phyloP scores from a whole-genome alignment of 495 filamentous ascomycete species.

The Aspergillus campestris region DNA sequence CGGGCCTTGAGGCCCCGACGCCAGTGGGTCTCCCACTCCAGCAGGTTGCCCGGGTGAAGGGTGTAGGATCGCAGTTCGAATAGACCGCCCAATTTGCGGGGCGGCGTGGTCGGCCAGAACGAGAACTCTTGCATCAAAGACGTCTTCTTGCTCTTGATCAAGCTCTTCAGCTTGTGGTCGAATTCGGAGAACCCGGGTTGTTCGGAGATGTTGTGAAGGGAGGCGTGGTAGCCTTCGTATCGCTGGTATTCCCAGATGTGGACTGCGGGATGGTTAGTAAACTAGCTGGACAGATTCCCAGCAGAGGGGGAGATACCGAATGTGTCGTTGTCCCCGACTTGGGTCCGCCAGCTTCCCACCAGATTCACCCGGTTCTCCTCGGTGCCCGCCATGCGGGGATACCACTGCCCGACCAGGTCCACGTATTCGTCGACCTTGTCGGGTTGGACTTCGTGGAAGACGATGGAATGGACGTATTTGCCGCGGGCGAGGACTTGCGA shows the following conservation, averaged over 20 bases:
- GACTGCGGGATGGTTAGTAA: constrained; percentile 37
- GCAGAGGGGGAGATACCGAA: constrained; percentile 56
- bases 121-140: constrained; percentile 99
- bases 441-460: constrained; percentile 93
- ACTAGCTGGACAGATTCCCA: background rate
- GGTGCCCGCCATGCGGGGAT: constrained; percentile 72
- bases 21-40: constrained; percentile 99
- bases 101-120: constrained; percentile 95
- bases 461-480: constrained; percentile 97
- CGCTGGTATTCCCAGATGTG: constrained; percentile 99
- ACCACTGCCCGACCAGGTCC: constrained; percentile 84
- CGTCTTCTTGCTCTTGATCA: constrained; percentile 74
- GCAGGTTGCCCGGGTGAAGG: constrained; percentile 84
- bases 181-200: constrained; percentile 78
- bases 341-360: constrained; percentile 96
- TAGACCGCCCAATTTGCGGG: constrained; percentile 79
- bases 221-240: constrained; percentile 91
- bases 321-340: constrained; percentile 95
- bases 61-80: constrained; percentile 98
- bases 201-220: constrained; percentile 69
- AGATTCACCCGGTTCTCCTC: constrained; percentile 88
- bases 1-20: constrained; percentile 82
- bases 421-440: constrained; percentile 94
- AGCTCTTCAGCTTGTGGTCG: constrained; percentile 65
- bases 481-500: constrained; percentile 87